phyloP scores from a whole-genome alignment of 2,329 filamentous ascomycete genomes.

The Colletotrichum noveboracense region DNA sequence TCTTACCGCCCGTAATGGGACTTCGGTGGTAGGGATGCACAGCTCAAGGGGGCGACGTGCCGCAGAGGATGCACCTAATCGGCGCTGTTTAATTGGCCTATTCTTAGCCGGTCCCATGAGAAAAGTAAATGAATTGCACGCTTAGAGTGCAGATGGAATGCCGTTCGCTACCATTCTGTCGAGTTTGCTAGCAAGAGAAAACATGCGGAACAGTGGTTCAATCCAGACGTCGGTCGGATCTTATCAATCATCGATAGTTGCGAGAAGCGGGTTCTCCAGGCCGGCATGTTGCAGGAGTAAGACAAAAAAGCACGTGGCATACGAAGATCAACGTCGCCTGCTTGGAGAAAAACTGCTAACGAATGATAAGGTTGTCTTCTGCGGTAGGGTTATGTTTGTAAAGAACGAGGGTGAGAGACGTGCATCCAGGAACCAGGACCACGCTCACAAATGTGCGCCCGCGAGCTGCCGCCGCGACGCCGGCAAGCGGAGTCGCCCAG shows the following conservation, averaged over 20 bases:
- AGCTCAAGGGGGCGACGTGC: not conserved
- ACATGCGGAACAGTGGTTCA: not conserved
- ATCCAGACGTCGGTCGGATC: not conserved
- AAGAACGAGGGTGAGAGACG: not conserved
- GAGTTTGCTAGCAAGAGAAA: not conserved
- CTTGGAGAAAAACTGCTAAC: not conserved
- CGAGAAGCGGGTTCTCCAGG: not conserved
- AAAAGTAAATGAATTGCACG: not conserved
- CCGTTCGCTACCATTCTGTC: accelerated
- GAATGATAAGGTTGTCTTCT: not conserved
- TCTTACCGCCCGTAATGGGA: not conserved
- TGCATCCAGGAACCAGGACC: not conserved
- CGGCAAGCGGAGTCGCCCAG: conserved; percentile 9
- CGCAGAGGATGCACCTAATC: not conserved
- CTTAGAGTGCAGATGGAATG: not conserved
- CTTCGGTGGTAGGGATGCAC: not conserved
- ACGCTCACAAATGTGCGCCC: not conserved
- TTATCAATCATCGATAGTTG: not conserved
- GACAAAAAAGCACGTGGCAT: not conserved
- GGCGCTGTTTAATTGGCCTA: not conserved
- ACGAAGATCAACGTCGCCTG: not conserved
- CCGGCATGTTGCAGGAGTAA: not conserved
- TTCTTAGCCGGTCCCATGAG: accelerated
- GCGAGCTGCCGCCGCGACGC: not conserved
- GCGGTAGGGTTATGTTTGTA: not conserved